Evolutionary conservation across 1,139 yeast species (phyloP).

Genomic region (Taphrina pruni): DNA sequence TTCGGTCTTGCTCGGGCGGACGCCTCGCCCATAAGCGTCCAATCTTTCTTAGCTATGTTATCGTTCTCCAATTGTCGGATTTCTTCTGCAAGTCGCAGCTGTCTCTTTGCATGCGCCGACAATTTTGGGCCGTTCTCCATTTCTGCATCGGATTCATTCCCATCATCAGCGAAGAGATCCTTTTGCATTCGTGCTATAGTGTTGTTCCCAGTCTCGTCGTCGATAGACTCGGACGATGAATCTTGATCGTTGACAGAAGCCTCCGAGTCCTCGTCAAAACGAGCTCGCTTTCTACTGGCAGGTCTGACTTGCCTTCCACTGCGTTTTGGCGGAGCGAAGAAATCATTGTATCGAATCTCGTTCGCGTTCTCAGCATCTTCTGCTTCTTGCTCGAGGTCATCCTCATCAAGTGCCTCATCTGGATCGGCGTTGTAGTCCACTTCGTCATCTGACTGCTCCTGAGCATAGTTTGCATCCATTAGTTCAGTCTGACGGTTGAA

Average conservation of each 20-base stretch:
- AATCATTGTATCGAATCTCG: constrained; percentile 53
- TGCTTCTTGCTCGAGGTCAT: constrained; percentile 46
- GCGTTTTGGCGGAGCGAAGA: constrained; percentile 53
- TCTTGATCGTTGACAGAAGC: constrained; percentile 50
- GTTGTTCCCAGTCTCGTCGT: constrained; percentile 56
- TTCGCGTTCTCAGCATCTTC: constrained; percentile 46
- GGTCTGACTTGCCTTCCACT: constrained; percentile 18
- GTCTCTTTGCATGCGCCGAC: constrained; percentile 68
- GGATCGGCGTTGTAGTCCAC: constrained; percentile 42
- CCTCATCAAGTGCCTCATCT: constrained; percentile 43
- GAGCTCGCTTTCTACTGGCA: constrained; percentile 41
- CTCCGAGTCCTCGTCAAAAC: constrained; percentile 48
- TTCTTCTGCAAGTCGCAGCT: constrained; percentile 73
- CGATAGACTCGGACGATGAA: constrained; percentile 55
- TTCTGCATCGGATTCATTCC: constrained; percentile 51
- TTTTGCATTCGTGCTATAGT: constrained; percentile 63
- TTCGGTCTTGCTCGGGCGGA: constrained; percentile 78
- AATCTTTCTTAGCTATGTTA: constrained; percentile 84
- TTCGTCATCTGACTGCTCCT: constrained; percentile 41
- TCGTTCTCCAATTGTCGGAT: constrained; percentile 81
- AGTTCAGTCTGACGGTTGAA: constrained; percentile 81
- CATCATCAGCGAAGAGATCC: constrained; percentile 63
- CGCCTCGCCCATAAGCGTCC: constrained; percentile 96
- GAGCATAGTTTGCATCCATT: constrained; percentile 36
- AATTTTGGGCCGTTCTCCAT: constrained; percentile 49